Evolutionary conservation across 192 early-diverging fungal species (phyloP).

Genomic region (Podila horticola): DNA sequence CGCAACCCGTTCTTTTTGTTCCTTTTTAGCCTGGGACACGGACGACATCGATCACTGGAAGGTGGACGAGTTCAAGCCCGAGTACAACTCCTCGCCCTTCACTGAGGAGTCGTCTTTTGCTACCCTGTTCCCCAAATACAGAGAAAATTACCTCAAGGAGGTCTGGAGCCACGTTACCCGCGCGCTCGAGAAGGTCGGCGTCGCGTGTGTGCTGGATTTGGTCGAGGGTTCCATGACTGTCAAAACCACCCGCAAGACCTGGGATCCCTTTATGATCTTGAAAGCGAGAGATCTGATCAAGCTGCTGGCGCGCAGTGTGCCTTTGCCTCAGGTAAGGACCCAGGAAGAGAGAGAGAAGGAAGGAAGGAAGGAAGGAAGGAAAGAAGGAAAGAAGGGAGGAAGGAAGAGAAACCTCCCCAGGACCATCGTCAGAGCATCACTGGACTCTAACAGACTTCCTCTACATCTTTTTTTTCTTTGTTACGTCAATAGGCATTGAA

Average conservation of each 20-base stretch:
- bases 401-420: too few species aligned
- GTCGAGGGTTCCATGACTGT: slow-evolving; percentile 99
- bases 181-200: slow-evolving; percentile 83
- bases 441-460: too few species aligned
- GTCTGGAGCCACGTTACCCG: slow-evolving; percentile 90
- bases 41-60: slow-evolving; percentile 96
- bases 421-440: too few species aligned
- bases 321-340: slow-evolving; percentile 79
- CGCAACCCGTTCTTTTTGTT: neutral
- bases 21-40: slow-evolving; percentile 81
- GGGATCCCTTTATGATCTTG: slow-evolving; percentile 93
- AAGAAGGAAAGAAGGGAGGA: too few species aligned
- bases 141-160: slow-evolving; percentile 93
- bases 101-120: slow-evolving; percentile 97
- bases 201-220: slow-evolving; percentile 91
- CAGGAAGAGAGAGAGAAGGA: too few species aligned
- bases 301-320: slow-evolving; percentile 92
- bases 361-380: too few species aligned
- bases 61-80: slow-evolving; percentile 86
- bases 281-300: slow-evolving; percentile 97
- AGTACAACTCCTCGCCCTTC: slow-evolving; percentile 76
- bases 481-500: slow-evolving; percentile 70
- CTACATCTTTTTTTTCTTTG: too few species aligned
- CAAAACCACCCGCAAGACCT: slow-evolving; percentile 95
- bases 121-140: slow-evolving; percentile 98